phyloP scores from a whole-genome alignment of 768 basidiomycete genomes.

The Favolaschia claudopus region DNA sequence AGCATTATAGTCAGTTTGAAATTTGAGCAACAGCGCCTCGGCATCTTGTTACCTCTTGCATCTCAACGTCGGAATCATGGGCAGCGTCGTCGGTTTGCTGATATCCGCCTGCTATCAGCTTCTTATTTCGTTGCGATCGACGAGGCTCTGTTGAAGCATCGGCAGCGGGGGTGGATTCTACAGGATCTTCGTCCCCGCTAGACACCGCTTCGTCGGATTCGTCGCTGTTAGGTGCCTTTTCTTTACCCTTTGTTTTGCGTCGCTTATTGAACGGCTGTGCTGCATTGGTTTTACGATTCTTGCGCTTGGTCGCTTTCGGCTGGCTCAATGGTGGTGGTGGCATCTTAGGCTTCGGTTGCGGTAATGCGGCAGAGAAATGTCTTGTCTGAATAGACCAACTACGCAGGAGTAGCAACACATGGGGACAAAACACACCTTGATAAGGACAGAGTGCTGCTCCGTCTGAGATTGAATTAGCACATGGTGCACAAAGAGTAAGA shows the following conservation, averaged over 20 bases:
- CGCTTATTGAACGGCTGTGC: conserved; percentile 37
- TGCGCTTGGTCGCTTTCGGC: conserved; percentile 20
- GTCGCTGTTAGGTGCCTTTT: conserved; percentile 31
- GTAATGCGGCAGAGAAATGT: conserved; percentile 44
- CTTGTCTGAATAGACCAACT: conserved; percentile 39
- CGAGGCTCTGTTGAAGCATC: conserved; percentile 29
- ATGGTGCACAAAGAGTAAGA: no score
- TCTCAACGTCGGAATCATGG: conserved; percentile 21
- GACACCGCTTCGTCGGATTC: conserved; percentile 30
- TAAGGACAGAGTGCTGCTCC: conserved; percentile 80
- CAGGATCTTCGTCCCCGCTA: conserved; percentile 32
- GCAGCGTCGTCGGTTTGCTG: conserved; percentile 35
- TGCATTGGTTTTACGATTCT: conserved; percentile 29
- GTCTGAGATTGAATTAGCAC: no score
- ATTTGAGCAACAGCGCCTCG: conserved; percentile 9
- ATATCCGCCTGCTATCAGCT: conserved; percentile 32
- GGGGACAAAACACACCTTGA: conserved; percentile 65
- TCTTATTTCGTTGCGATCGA: conserved; percentile 42
- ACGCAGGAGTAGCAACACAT: not conserved
- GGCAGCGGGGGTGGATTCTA: conserved; percentile 30
- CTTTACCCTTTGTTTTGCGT: conserved; percentile 49
- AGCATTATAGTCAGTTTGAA: not conserved
- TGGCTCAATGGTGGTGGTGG: not conserved
- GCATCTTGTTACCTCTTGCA: conserved; percentile 23
- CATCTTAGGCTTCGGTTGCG: conserved; percentile 18